Evolutionary conservation across 108 stramenopile species (phyloP), one percentile per base, ranked within the genome.

Genomic region (Nitzschia sp.): DNA sequence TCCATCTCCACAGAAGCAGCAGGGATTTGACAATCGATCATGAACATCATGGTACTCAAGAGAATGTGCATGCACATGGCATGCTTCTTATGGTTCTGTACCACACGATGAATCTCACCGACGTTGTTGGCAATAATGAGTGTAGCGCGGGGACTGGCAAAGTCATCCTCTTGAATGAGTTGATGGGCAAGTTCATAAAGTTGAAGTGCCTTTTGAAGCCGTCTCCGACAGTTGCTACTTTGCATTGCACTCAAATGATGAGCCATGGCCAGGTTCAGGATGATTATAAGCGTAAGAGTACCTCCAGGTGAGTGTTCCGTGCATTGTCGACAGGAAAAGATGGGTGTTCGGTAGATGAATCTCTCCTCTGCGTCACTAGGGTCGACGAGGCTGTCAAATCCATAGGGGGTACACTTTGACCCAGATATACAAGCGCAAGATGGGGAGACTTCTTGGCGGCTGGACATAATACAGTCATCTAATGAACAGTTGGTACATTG

Each of bases 71-170:
- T 9, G 54, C 66, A 67, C 42, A 56, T 43, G 40, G 22, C 40
- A 14, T 52, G 42, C 25, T 67, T 67, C 40, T 25, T 42, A 5
- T 56, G 39, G 22, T 67, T 67, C 0, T 56, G 14, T 15, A 52
- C 66, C 10, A 22, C 26, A 1, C 66, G 66, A 26, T 67, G 66
- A 37, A 67, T 67, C 24, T 67, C 53, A 21, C 53, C 48, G 0
- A 67, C 51, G 14, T 67, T 67, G 54, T 67, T 67, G 41, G 51
- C 54, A 42, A 67, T 56, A 8, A 56, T 56, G 20, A 67, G 17
- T 21, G 44, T 52, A 15, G 53, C 41, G 2, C 34, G 38, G 40
- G 54, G 22, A 43, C 41, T 56, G 26, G 41, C 20, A 43, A 43
- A 37, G 8, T 56, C 66, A n/a, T 56, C 41, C 22, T 42, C 66